These are phyloP conservation scores for Talaromyces thailandensis DNA, from an alignment of 495 filamentous ascomycete genomes.

Conservation along the genomic window DNA sequence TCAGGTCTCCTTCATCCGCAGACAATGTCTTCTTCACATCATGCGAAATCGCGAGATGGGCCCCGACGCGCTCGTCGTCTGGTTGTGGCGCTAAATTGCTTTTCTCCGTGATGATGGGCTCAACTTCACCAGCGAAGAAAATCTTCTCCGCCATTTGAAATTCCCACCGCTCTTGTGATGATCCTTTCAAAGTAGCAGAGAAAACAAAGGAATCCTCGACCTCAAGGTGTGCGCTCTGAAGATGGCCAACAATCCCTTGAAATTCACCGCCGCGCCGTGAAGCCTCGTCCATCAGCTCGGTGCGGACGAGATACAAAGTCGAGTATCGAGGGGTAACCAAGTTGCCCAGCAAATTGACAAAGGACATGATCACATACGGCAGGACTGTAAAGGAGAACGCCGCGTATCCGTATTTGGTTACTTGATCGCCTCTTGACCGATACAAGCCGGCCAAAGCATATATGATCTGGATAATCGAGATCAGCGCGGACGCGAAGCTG, in stretches of 20 bases:
- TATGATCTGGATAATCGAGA: constrained; percentile 30
- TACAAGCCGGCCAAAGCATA: constrained; percentile 28
- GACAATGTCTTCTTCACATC: background rate
- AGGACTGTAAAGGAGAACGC: constrained; percentile 34
- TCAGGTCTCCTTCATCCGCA: background rate
- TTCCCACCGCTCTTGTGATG: constrained; percentile 11
- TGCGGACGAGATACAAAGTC: constrained; percentile 28
- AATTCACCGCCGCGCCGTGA: constrained; percentile 20
- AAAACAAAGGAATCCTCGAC: constrained; percentile 2
- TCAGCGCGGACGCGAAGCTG: constrained; percentile 19
- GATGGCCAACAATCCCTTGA: constrained; percentile 20
- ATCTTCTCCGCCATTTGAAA: constrained; percentile 13
- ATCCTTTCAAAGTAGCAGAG: constrained; percentile 1
- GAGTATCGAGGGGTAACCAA: constrained; percentile 28
- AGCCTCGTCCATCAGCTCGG: constrained; percentile 36
- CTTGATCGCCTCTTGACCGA: constrained; percentile 23
- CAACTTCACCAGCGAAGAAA: constrained; percentile 8
- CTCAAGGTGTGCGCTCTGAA: constrained; percentile 7
- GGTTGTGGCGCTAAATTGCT: background rate
- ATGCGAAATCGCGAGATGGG: no score
- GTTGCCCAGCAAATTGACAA: constrained; percentile 50
- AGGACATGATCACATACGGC: constrained; percentile 59
- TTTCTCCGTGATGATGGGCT: constrained; percentile 10
- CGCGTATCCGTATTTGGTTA: constrained; percentile 31
- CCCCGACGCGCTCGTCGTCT: background rate